Base-by-base conservation (phyloP, 768 basidiomycete genomes). In the Suillus discolor region DNA sequence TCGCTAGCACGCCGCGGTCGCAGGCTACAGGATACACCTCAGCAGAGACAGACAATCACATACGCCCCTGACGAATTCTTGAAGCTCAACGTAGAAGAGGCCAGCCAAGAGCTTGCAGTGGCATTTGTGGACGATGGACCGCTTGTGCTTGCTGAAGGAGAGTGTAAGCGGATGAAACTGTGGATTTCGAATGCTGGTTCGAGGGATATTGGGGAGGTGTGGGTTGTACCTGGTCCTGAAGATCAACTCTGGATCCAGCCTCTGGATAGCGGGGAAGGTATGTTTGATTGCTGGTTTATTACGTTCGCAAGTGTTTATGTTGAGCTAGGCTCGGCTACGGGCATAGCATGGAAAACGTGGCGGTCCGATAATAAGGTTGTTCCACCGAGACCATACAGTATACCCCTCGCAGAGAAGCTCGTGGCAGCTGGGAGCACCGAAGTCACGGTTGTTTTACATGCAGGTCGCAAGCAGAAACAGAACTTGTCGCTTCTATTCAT, bases 31-130 rank as follows among this genome's bases (percentile, higher is more conserved):
- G 86, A 88, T 62, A 95, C 94, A 3, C 82, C 84, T 38, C 79
- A 84, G 16, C 92, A 96, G 70, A 81, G 89, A 55, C 87, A 89
- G 68, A 82, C 74, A 36, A 86, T 87, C 13, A 85, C 86, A 2
- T 96, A 97, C 73, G 89, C 88, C 12, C 83, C 88, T 12, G 90
- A 97, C 72, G 74, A 84, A 8, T 70, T 84, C 39, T 81, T 93
- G 68, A 80, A 79, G 42, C 80, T 91, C 6, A 81, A 87, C 13
- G 85, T 97, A 13, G 85, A 87, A 55, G 83, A 88, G 47, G 83
- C 88, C 2, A 81, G 85, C 36, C 90, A 93, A 63, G 84, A 87
- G 61, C 78, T 98, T 13, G 74, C 81, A 16, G 85, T 83, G 45
- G 82, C 80, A 31, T 88, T 88, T 68, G 81, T 84, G 25, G 83